A percentile compares a stretch with the other conserved stretches of the same genome.
These are phyloP conservation scores for Chlorophyllum brunneum DNA, from an alignment of 768 basidiomycete species.

Conservation along the genomic window DNA sequence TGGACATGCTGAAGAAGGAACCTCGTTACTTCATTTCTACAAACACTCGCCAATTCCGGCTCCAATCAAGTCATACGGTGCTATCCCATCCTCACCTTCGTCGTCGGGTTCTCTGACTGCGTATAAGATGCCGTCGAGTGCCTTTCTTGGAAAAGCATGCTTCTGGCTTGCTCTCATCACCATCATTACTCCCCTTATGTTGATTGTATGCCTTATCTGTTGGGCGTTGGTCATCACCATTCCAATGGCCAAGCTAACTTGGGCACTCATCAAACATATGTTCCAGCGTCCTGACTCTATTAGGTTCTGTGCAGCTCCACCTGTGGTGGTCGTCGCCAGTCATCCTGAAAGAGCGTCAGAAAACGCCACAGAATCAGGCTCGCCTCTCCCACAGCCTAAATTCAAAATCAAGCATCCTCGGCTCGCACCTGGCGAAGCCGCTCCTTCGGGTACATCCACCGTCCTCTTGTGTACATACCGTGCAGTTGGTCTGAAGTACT, in stretches of 20 bases:
- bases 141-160: constrained; percentile 64
- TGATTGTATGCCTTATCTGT: constrained; percentile 83
- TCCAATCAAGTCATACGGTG: constrained; percentile 68
- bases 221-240: constrained; percentile 96
- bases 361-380: constrained; percentile 17
- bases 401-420: constrained; percentile 71
- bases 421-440: constrained; percentile 82
- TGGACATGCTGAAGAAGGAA: constrained; percentile 38
- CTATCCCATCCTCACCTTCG: constrained; percentile 34
- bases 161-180: constrained; percentile 80
- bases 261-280: constrained; percentile 88
- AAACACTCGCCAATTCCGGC: constrained; percentile 28
- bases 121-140: constrained; percentile 27
- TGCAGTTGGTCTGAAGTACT: constrained; percentile 87
- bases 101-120: constrained; percentile 24
- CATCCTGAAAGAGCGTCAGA: constrained; percentile 18
- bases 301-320: constrained; percentile 89
- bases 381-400: constrained; percentile 26
- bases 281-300: constrained; percentile 76
- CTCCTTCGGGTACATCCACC: constrained; percentile 80
- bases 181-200: constrained; percentile 86
- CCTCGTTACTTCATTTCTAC: constrained; percentile 36
- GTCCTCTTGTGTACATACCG: constrained; percentile 94
- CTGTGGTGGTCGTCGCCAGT: constrained; percentile 52
- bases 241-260: constrained; percentile 96